phyloP scores from a whole-genome alignment of 495 filamentous ascomycete genomes.

The Hypomontagnella submonticulosa region DNA sequence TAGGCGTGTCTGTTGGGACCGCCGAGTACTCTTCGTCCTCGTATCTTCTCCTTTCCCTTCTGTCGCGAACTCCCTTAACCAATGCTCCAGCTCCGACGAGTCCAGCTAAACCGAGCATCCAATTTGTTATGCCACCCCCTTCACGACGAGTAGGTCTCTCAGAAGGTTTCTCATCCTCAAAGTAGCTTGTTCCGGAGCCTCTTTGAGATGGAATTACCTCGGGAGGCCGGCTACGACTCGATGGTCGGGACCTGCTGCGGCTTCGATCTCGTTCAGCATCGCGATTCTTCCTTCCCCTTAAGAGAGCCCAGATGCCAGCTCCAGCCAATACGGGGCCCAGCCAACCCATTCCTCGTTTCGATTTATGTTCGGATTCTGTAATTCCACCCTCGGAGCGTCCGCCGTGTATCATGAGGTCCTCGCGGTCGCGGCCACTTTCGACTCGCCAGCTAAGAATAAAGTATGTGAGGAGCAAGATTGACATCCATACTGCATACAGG shows the following conservation, averaged over 20 bases:
- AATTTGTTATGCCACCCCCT: conserved; percentile 72
- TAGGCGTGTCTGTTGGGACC: conserved; percentile 64
- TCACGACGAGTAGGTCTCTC: conserved; percentile 49
- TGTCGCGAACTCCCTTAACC: conserved; percentile 71
- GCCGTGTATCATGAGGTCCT: conserved; percentile 48
- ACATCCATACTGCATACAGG: conserved; percentile 79
- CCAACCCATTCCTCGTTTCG: conserved; percentile 61
- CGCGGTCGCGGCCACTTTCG: conserved; percentile 59
- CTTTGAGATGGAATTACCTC: conserved; percentile 62
- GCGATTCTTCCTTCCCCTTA: conserved; percentile 57
- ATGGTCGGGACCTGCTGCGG: conserved; percentile 48
- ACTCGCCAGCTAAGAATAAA: conserved; percentile 78
- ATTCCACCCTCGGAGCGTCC: conserved; percentile 51
- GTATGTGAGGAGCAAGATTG: conserved; percentile 71
- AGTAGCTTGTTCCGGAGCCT: conserved; percentile 60
- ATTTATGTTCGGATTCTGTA: conserved; percentile 48
- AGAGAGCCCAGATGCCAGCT: conserved; percentile 68
- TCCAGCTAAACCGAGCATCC: conserved; percentile 73
- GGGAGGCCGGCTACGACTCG: conserved; percentile 49
- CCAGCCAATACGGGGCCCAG: conserved; percentile 66
- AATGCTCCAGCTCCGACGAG: conserved; percentile 72
- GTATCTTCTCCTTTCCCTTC: conserved; percentile 64
- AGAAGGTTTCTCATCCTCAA: conserved; percentile 70
- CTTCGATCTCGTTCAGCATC: conserved; percentile 50
- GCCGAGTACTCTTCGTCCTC: conserved; percentile 70